Evolutionary conservation across 2,329 filamentous ascomycete genomes (phyloP).

Genomic region (Aspergillus sojae): DNA sequence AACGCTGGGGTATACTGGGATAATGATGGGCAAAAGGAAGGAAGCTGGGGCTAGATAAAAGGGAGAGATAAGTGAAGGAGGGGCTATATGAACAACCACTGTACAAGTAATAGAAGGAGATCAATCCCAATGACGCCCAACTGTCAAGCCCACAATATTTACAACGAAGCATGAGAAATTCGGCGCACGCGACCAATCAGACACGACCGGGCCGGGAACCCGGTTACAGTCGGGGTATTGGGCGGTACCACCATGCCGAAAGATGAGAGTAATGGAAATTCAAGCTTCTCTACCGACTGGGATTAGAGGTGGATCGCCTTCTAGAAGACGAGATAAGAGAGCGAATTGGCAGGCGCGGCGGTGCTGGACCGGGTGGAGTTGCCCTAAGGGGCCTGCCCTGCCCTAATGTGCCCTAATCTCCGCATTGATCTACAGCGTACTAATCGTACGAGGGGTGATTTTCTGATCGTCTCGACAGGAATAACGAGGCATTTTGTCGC

Average conservation of each 20-base stretch:
- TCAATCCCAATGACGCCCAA: slow-evolving; percentile 10
- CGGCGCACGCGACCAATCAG: slow-evolving; percentile 19
- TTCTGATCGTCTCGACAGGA: not conserved
- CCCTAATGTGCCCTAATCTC: slow-evolving; percentile 13
- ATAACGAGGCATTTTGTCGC: not conserved
- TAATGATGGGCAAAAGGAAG: slow-evolving; percentile 10
- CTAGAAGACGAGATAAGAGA: slow-evolving; percentile 12
- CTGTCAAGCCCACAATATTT: slow-evolving; percentile 8
- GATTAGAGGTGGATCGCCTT: slow-evolving; percentile 14
- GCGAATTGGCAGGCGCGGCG: not conserved
- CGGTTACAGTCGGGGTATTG: slow-evolving; percentile 19
- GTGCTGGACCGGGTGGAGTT: slow-evolving; percentile 8
- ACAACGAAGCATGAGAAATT: slow-evolving; percentile 12
- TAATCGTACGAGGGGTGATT: not conserved
- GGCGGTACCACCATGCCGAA: slow-evolving; percentile 16
- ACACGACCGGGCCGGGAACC: slow-evolving; percentile 19
- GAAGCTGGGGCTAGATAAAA: slow-evolving; percentile 7
- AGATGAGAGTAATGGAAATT: slow-evolving; percentile 15
- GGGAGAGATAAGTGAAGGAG: slow-evolving; percentile 6
- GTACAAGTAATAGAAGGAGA: not conserved
- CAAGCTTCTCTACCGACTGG: slow-evolving; percentile 11
- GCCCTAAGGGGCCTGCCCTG: slow-evolving; percentile 12
- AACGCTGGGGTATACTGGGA: slow-evolving; percentile 5
- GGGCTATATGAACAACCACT: slow-evolving; percentile 8
- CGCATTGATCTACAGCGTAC: slow-evolving; percentile 6